phyloP scores from a whole-genome alignment of 495 filamentous ascomycete genomes.

The Penicillium flavigenum region DNA sequence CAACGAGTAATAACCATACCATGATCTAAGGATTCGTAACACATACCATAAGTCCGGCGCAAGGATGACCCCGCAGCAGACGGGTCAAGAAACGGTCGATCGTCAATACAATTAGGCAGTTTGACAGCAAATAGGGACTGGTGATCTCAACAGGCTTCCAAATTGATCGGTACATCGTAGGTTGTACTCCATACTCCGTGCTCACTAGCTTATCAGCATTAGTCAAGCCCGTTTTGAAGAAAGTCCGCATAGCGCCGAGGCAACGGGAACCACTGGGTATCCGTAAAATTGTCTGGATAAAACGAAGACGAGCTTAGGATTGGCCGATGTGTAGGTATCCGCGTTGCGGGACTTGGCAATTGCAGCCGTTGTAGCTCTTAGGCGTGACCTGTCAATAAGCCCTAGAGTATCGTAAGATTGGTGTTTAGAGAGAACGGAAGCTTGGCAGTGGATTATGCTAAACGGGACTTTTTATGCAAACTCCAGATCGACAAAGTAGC shows the following conservation, averaged over 20 bases:
- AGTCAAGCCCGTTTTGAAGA: neutral
- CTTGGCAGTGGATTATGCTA: conserved; percentile 6
- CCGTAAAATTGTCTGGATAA: neutral
- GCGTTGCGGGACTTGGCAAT: conserved; percentile 15
- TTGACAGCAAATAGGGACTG: conserved; percentile 9
- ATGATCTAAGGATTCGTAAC: conserved; percentile 18
- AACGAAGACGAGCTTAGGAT: conserved; percentile 1
- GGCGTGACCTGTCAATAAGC: conserved; percentile 8
- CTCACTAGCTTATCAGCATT: conserved; percentile 2
- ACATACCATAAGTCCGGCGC: conserved; percentile 19
- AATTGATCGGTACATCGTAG: neutral
- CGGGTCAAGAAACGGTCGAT: conserved; percentile 21
- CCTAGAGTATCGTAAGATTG: neutral
- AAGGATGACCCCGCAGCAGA: conserved; percentile 33
- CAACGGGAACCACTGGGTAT: neutral
- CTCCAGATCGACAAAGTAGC: conserved; percentile 8
- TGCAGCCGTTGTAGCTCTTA: neutral
- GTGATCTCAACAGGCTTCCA: neutral
- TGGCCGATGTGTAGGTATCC: conserved; percentile 14
- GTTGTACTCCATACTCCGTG: neutral
- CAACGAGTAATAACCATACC: conserved; percentile 11
- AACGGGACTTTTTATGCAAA: conserved; percentile 10
- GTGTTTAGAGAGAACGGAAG: neutral
- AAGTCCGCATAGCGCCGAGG: neutral
- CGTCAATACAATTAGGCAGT: conserved; percentile 8